A percentile compares a stretch with the other conserved stretches of the same genome.
These are phyloP conservation scores for Emergomyces pasteurianus DNA, from an alignment of 2,329 filamentous ascomycete genomes.

Conservation along the genomic window DNA sequence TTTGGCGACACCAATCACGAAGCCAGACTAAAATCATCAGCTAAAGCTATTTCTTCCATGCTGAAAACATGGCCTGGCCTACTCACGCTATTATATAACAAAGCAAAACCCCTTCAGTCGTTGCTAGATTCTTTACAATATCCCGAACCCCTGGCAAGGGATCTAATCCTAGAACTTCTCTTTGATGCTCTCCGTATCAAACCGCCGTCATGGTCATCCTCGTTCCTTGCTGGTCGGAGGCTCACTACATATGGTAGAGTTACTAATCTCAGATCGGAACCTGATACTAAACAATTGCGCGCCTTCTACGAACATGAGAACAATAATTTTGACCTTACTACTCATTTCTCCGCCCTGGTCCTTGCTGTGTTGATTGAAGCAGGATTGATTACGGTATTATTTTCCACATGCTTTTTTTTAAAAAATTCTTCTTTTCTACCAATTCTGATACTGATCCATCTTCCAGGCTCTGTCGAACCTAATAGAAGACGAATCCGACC, in stretches of 20 bases:
- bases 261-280: slow-evolving; percentile 61
- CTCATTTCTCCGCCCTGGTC: slow-evolving; percentile 85
- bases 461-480: slow-evolving; percentile 36
- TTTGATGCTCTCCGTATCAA: slow-evolving; percentile 83
- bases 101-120: slow-evolving; percentile 73
- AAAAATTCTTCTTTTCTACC: not conserved
- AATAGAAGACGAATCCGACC: slow-evolving; percentile 38
- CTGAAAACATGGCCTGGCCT: slow-evolving; percentile 90
- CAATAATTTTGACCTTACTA: slow-evolving; percentile 56
- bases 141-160: slow-evolving; percentile 45
- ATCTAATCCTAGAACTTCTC: slow-evolving; percentile 77
- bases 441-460: slow-evolving; percentile 11
- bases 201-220: slow-evolving; percentile 85
- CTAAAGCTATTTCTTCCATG: slow-evolving; percentile 81
- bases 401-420: not conserved
- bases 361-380: slow-evolving; percentile 75
- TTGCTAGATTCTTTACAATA: slow-evolving; percentile 57
- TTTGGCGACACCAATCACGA: slow-evolving; percentile 43
- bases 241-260: slow-evolving; percentile 96
- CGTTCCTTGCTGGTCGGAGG: slow-evolving; percentile 81
- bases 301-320: slow-evolving; percentile 57
- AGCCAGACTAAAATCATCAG: slow-evolving; percentile 68
- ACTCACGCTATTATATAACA: slow-evolving; percentile 76
- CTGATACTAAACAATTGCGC: slow-evolving; percentile 40
- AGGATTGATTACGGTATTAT: slow-evolving; percentile 49